Evolutionary conservation across 23 red algal genomes (phyloP).

Genomic region (Gracilaria domingensis): DNA sequence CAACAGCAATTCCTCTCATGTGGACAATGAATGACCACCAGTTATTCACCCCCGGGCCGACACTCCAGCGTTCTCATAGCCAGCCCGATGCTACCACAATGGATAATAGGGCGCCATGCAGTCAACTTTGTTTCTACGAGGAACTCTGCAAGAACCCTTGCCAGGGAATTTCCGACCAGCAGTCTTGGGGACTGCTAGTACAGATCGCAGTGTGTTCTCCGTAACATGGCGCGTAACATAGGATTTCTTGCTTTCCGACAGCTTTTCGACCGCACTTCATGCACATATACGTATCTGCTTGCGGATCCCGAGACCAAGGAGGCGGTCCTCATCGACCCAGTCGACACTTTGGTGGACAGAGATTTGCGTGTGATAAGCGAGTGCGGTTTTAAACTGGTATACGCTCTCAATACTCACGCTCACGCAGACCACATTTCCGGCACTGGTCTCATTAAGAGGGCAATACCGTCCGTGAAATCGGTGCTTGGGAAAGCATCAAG

Average conservation of each 20-base stretch:
- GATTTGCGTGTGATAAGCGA: conserved; percentile 49
- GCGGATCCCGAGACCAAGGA: conserved; percentile 44
- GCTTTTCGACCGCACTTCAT: conserved; percentile 79
- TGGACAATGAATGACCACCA: not conserved
- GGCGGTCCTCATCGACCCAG: conserved; percentile 84
- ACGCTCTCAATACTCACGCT: conserved; percentile 85
- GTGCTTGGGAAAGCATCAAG: conserved; percentile 45
- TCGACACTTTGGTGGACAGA: conserved; percentile 65
- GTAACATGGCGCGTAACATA: not conserved
- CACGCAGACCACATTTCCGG: conserved; percentile 91
- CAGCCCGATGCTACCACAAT: not conserved
- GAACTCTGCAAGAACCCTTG: not conserved
- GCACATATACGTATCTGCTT: conserved; percentile 88
- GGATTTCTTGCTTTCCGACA: conserved; percentile 61
- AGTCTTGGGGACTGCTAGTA: not conserved
- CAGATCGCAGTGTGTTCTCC: not conserved
- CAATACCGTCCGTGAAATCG: conserved; percentile 50
- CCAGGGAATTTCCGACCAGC: not conserved
- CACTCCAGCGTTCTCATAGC: not conserved
- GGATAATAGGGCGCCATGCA: not conserved
- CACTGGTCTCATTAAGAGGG: conserved; percentile 69
- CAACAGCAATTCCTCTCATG: not conserved
- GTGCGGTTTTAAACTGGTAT: conserved; percentile 44
- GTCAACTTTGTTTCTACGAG: not conserved
- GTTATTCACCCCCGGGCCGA: not conserved